Percentiles rank a stretch among this genome's conserved stretches.
Evolutionary conservation across 2,329 filamentous ascomycete genomes (phyloP).

Genomic region (Phialocephala subalpina): DNA sequence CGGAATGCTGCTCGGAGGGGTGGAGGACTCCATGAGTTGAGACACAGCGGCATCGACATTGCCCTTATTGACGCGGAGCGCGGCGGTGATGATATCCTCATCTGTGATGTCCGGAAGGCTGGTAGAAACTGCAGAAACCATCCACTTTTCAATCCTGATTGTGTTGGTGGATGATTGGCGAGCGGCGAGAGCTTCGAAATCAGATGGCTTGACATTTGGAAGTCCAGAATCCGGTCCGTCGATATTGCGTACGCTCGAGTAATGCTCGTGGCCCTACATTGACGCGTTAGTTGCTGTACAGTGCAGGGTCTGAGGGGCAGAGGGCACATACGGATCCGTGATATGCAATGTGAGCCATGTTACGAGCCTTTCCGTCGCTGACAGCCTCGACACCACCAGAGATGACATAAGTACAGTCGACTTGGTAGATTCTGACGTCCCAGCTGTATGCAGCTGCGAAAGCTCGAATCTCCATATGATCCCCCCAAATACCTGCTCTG

Average conservation of each 20-base stretch:
- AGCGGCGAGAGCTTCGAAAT: slow-evolving; percentile 45
- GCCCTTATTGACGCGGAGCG: slow-evolving; percentile 65
- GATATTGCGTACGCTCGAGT: slow-evolving; percentile 70
- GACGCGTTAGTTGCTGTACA: slow-evolving; percentile 28
- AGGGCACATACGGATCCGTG: slow-evolving; percentile 57
- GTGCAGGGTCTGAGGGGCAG: not conserved
- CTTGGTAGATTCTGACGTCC: slow-evolving; percentile 67
- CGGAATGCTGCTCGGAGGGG: slow-evolving; percentile 15
- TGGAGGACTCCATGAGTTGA: slow-evolving; percentile 53
- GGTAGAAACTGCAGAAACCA: slow-evolving; percentile 60
- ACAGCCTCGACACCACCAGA: slow-evolving; percentile 45
- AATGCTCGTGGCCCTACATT: slow-evolving; percentile 67
- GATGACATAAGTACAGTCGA: slow-evolving; percentile 55
- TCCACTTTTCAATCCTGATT: slow-evolving; percentile 59
- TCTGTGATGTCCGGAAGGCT: slow-evolving; percentile 59
- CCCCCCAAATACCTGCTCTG: slow-evolving; percentile 67
- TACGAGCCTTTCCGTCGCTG: slow-evolving; percentile 13
- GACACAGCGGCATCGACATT: slow-evolving; percentile 61
- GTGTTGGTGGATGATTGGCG: slow-evolving; percentile 46
- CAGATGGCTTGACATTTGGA: slow-evolving; percentile 52
- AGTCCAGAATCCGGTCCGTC: slow-evolving; percentile 64
- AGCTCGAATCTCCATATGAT: slow-evolving; percentile 72
- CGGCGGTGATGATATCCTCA: slow-evolving; percentile 57
- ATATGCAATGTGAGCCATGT: slow-evolving; percentile 65
- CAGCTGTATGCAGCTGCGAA: slow-evolving; percentile 68